Percentiles rank a stretch among this genome's conserved stretches.
phyloP scores from a whole-genome alignment of 108 stramenopile species.

The Stephanodiscus minutulus region DNA sequence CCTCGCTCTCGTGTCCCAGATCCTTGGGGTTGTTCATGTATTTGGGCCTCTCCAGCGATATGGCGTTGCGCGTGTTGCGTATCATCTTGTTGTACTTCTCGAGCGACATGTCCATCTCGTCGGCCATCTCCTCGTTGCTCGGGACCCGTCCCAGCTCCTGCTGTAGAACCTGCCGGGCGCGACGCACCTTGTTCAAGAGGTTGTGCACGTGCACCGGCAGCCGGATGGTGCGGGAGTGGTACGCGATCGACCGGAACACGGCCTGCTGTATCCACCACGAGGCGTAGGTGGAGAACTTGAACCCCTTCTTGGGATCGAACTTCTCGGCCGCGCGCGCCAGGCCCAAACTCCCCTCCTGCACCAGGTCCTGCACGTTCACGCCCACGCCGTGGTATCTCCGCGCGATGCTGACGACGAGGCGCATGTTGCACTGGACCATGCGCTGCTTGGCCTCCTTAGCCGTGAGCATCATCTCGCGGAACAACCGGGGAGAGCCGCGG shows the following conservation, averaged over 20 bases:
- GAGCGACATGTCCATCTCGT: slow-evolving; percentile 74
- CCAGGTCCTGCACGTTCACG: slow-evolving; percentile 79
- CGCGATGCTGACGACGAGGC: slow-evolving; percentile 92
- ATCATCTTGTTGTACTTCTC: slow-evolving; percentile 88
- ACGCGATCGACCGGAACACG: slow-evolving; percentile 89
- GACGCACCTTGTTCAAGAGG: slow-evolving; percentile 81
- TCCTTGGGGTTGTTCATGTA: slow-evolving; percentile 85
- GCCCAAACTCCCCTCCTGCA: slow-evolving; percentile 90
- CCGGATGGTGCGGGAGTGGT: slow-evolving; percentile 92
- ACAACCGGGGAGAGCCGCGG: slow-evolving; percentile 67
- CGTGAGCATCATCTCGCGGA: slow-evolving; percentile 76
- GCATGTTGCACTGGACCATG: slow-evolving; percentile 94
- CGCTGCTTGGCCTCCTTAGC: slow-evolving; percentile 82
- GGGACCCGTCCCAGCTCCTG: slow-evolving; percentile 81
- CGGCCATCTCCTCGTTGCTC: slow-evolving; percentile 90
- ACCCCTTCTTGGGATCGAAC: slow-evolving; percentile 87
- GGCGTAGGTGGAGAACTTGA: slow-evolving; percentile 92
- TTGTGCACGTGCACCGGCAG: slow-evolving; percentile 98
- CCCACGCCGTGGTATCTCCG: slow-evolving; percentile 87
- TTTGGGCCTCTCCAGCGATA: slow-evolving; percentile 83
- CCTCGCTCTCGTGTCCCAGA: slow-evolving; percentile 78
- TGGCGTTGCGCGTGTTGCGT: slow-evolving; percentile 69
- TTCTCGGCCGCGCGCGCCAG: slow-evolving; percentile 86
- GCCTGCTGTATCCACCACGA: slow-evolving; percentile 94
- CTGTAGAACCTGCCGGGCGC: slow-evolving; percentile 62